These are phyloP conservation scores for Aspergillus cavernicola DNA, from an alignment of 495 filamentous ascomycete genomes.

Conservation along the genomic window DNA sequence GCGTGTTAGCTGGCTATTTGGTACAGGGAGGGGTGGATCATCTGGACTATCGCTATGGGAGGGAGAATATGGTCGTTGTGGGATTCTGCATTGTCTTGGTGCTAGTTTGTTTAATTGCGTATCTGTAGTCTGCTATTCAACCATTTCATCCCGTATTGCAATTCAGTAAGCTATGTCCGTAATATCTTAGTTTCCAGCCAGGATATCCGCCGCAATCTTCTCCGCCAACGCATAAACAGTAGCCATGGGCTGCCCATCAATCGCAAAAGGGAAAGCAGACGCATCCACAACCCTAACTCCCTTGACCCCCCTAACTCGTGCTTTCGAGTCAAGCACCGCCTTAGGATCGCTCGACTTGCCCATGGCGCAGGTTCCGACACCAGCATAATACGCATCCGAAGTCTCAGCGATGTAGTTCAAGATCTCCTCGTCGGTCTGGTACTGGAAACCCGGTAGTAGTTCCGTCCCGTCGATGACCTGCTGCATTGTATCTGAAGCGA, in stretches of 20 bases:
- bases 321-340: slow-evolving; percentile 55
- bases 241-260: slow-evolving; percentile 49
- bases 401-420: slow-evolving; percentile 45
- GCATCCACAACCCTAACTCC: slow-evolving; percentile 57
- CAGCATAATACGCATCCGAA: slow-evolving; percentile 42
- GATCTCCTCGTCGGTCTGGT: slow-evolving; percentile 52
- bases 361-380: slow-evolving; percentile 43
- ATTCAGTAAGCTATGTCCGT: too few relatives aligned
- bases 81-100: background rate
- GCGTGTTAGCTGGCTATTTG: background rate
- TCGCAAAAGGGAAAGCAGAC: slow-evolving; percentile 48
- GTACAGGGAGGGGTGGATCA: background rate
- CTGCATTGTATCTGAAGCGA: slow-evolving; percentile 37
- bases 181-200: background rate
- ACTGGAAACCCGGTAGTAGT: slow-evolving; percentile 41
- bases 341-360: slow-evolving; percentile 42
- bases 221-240: slow-evolving; percentile 53
- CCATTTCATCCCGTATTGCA: background rate
- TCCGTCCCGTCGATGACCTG: slow-evolving; percentile 44
- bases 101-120: too few relatives aligned
- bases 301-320: slow-evolving; percentile 48
- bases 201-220: slow-evolving; percentile 50
- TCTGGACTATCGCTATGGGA: background rate
- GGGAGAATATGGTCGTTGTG: background rate
- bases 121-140: background rate